A percentile compares a stretch with the other conserved stretches of the same genome.
Conservation (phyloP, 768 basidiomycete genomes). For the Hericium rajendrae region DNA sequence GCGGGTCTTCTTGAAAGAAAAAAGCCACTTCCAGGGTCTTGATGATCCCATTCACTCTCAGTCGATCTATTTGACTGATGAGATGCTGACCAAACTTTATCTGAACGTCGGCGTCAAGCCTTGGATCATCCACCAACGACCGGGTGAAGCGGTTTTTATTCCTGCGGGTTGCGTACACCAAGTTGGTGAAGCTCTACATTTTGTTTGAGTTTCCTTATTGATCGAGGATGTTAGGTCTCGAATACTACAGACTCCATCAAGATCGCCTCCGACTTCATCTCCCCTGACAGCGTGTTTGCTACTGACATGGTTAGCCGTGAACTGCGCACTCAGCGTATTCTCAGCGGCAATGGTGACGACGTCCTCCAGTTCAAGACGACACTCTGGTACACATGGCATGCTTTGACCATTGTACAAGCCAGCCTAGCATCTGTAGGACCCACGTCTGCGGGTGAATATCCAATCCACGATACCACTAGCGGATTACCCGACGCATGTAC, state of each 20-base stretch:
- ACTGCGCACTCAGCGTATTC: slow-evolving; percentile 82
- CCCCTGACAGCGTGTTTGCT: slow-evolving; percentile 81
- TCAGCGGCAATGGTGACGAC: slow-evolving; percentile 87
- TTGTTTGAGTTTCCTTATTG: neutral
- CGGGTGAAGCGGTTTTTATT: slow-evolving; percentile 44
- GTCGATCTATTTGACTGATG: slow-evolving; percentile 17
- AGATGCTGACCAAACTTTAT: slow-evolving; percentile 55
- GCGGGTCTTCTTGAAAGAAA: slow-evolving; percentile 46
- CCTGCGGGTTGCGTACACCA: slow-evolving; percentile 76
- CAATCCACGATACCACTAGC: no score
- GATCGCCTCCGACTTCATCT: slow-evolving; percentile 90
- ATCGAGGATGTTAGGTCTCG: slow-evolving; percentile 50
- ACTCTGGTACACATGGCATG: slow-evolving; percentile 91
- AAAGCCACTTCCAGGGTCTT: neutral
- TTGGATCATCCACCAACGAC: slow-evolving; percentile 80
- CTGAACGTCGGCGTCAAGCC: slow-evolving; percentile 62
- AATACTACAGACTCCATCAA: slow-evolving; percentile 92
- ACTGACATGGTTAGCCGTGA: slow-evolving; percentile 81
- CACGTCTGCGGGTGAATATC: no score
- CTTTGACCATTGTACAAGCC: slow-evolving; percentile 14
- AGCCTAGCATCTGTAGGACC: no score
- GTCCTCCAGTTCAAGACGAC: slow-evolving; percentile 83
- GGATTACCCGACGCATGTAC: no score
- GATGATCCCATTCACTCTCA: neutral
- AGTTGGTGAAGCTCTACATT: slow-evolving; percentile 30